phyloP scores from a whole-genome alignment of 1,284 basidiomycete species.

The Fomitiporia mediterranea region DNA sequence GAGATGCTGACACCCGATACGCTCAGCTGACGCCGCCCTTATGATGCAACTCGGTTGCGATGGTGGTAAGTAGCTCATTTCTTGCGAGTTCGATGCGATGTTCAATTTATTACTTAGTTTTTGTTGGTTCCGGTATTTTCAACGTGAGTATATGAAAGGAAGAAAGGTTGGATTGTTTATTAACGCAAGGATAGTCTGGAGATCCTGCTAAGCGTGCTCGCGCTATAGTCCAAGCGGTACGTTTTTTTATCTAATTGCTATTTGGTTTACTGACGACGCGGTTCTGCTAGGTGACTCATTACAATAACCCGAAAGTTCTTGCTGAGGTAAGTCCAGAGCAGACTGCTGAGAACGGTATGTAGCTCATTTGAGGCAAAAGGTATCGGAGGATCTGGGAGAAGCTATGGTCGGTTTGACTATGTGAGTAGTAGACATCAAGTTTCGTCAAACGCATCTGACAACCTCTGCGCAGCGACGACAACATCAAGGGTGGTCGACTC shows the following conservation, averaged over 20 bases:
- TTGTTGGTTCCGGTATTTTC: constrained; percentile 95
- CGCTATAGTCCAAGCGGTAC: constrained; percentile 94
- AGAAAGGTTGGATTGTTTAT: constrained; percentile 12
- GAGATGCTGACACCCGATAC: neutral
- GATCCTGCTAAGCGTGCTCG: constrained; percentile 92
- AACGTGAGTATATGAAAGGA: constrained; percentile 49
- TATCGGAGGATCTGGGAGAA: constrained; percentile 85
- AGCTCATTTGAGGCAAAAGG: constrained; percentile 34
- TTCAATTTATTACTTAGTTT: constrained; percentile 47
- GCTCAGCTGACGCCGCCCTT: constrained; percentile 86
- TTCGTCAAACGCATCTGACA: no score
- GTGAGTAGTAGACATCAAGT: no score
- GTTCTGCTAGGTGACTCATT: constrained; percentile 75
- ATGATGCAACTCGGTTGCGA: constrained; percentile 99
- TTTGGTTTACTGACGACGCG: constrained; percentile 15
- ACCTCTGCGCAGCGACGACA: constrained; percentile 42
- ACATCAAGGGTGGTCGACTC: constrained; percentile 59
- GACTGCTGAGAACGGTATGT: constrained; percentile 1
- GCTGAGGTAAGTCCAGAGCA: constrained; percentile 52
- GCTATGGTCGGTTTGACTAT: constrained; percentile 94
- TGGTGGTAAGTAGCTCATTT: constrained; percentile 64
- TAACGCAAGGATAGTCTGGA: constrained; percentile 58
- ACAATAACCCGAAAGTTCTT: constrained; percentile 85
- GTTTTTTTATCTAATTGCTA: constrained; percentile 24
- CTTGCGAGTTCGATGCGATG: constrained; percentile 1